A percentile compares a stretch with the other conserved stretches of the same genome.
These are phyloP conservation scores for Fusarium mundagurra DNA, from an alignment of 2,329 filamentous ascomycete species.

Conservation along the genomic window DNA sequence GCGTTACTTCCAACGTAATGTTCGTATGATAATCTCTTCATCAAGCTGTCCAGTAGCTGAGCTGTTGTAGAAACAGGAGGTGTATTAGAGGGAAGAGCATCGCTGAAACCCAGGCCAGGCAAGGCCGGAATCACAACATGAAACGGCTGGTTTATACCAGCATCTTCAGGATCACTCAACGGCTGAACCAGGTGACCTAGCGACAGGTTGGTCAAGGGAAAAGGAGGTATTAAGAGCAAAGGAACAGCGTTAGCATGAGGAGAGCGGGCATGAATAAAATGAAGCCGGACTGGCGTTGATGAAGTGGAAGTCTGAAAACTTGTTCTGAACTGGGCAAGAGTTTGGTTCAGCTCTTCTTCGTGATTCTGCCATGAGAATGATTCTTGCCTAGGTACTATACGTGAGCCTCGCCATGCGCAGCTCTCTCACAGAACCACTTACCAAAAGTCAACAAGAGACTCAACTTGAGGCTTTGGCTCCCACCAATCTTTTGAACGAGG, in stretches of 20 bases:
- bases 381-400: constrained; percentile 63
- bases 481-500: constrained; percentile 63
- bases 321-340: constrained; percentile 72
- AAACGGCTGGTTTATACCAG: constrained; percentile 61
- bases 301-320: constrained; percentile 55
- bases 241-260: constrained; percentile 65
- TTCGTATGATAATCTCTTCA: constrained; percentile 68
- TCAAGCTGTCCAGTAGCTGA: constrained; percentile 65
- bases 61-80: constrained; percentile 64
- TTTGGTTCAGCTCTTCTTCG: constrained; percentile 66
- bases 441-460: constrained; percentile 74
- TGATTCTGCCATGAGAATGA: constrained; percentile 71
- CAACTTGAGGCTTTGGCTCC: constrained; percentile 69
- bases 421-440: constrained; percentile 44
- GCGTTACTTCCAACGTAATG: constrained; percentile 67
- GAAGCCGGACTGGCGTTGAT: constrained; percentile 62
- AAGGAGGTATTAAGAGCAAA: constrained; percentile 71
- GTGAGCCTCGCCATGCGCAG: not conserved
- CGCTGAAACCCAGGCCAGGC: constrained; percentile 74
- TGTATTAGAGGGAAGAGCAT: constrained; percentile 62
- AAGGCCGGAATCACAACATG: constrained; percentile 74
- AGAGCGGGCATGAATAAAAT: constrained; percentile 72
- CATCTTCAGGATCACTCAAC: constrained; percentile 63
- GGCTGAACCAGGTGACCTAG: constrained; percentile 64
- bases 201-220: constrained; percentile 72